These are phyloP conservation scores for Aspergillus costaricaensis DNA, from an alignment of 2,329 filamentous ascomycete species.

Conservation along the genomic window DNA sequence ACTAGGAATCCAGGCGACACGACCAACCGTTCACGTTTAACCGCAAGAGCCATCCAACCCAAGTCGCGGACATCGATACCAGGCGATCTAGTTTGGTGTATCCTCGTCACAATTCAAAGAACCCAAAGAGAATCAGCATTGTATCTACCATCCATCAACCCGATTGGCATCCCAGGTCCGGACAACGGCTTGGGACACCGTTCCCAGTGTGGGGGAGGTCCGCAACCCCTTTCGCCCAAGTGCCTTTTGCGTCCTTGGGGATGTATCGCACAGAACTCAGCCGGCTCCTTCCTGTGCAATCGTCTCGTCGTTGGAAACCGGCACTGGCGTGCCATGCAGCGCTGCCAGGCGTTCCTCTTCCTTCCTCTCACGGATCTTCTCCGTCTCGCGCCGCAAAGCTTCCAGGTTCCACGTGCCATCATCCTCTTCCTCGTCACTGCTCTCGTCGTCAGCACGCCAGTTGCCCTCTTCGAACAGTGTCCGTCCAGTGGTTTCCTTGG, in stretches of 20 bases:
- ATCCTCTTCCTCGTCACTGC: constrained; percentile 60
- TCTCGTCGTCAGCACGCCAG: constrained; percentile 70
- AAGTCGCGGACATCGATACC: constrained; percentile 26
- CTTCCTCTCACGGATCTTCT: constrained; percentile 69
- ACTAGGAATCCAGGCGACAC: constrained; percentile 20
- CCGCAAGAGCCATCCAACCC: constrained; percentile 26
- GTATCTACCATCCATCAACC: constrained; percentile 30
- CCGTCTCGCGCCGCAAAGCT: constrained; percentile 80
- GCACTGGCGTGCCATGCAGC: constrained; percentile 32
- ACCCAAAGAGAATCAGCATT: constrained; percentile 20
- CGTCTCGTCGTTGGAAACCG: constrained; percentile 20
- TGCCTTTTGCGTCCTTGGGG: constrained; percentile 25
- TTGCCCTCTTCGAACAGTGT: constrained; percentile 96
- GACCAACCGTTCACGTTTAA: constrained; percentile 22
- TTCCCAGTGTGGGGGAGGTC: constrained; percentile 26
- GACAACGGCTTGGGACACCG: constrained; percentile 21
- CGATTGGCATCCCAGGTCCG: constrained; percentile 25
- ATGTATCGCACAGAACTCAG: constrained; percentile 23
- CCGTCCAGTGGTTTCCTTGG: constrained; percentile 93
- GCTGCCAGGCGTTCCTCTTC: constrained; percentile 69
- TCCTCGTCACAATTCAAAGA: constrained; percentile 1
- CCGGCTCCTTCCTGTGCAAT: constrained; percentile 29
- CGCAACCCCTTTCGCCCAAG: constrained; percentile 32
- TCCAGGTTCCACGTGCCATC: constrained; percentile 71
- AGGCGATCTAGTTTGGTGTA: constrained; percentile 15